A percentile compares a stretch with the other conserved stretches of the same genome.
Conservation (phyloP, 2,329 filamentous ascomycete genomes). For the Hymenoscyphus occultus region DNA sequence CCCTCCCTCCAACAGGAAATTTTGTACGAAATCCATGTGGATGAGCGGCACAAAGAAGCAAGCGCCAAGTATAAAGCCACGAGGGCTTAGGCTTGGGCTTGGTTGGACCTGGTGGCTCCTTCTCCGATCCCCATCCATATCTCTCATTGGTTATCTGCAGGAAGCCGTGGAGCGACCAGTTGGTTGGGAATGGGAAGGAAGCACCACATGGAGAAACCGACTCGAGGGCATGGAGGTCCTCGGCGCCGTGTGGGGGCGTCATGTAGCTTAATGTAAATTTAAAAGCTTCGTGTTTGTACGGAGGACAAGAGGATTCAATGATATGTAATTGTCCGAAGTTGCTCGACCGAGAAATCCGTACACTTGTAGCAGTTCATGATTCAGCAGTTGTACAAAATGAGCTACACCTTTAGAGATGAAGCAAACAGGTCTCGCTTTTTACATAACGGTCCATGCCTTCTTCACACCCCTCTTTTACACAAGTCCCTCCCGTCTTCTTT, state of each 20-base stretch:
- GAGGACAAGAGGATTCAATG: neutral
- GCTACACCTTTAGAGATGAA: neutral
- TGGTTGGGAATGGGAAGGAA: neutral
- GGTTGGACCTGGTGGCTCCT: neutral
- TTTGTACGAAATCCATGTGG: neutral
- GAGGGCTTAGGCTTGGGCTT: neutral
- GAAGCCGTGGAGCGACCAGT: neutral
- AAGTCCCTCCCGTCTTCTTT: neutral
- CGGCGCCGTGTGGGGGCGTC: neutral
- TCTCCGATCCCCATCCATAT: neutral
- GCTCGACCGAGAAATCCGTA: neutral
- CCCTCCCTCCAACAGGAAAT: neutral
- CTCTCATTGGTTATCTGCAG: neutral
- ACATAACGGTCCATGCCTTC: neutral
- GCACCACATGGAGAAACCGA: neutral
- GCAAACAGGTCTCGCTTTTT: neutral
- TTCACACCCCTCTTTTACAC: neutral
- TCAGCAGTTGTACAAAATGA: neutral
- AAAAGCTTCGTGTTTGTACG: no score
- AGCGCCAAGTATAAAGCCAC: neutral
- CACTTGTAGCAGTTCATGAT: neutral
- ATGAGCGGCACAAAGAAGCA: neutral
- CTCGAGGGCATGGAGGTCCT: neutral
- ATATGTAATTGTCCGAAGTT: neutral
- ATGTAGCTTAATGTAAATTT: neutral